Base-by-base conservation (phyloP, 345 rosid genomes). In the Euclidium syriacum region DNA sequence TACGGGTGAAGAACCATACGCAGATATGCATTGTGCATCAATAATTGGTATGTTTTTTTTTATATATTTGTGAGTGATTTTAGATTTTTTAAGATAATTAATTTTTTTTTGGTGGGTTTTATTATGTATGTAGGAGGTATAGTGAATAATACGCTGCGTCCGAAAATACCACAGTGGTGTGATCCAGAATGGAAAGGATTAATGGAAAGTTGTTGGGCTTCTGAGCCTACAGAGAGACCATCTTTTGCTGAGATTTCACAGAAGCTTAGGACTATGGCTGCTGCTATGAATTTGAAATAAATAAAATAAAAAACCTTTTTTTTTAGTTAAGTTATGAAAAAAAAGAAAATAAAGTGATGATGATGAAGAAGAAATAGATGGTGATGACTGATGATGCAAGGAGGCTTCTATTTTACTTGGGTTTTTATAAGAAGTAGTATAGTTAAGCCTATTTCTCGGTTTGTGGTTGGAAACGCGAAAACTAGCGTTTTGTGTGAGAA, bases 101-200 rank as follows among this genome's bases (percentile, higher is more conserved):
- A 48, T 29, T 55, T 56, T 14, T 19, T 2, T 10, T 9, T 19
- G 12, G 22, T 40, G 61, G n/a, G n/a, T 35, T 19, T 46, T 26
- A 4, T 39, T 22, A 9, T 38, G 7, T n/a, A 6, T 7, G 43
- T 84, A 90, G 99, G 99, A 61, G 97, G 97, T 40, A 94, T 94
- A 62, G 99, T 90, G 69, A 94, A 86, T 75, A 83, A 86, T 70
- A 70, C 99, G 14, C 69, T 94, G 72, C 97, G 99, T 30, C 99
- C 99, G 12, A 78, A 84, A 70, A 83, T 84, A 63, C 99, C 97
- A 22, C 72, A 88, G 30, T 90, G 99, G 97, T 94, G 99, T 63
- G 99, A 90, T 79, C 99, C 99, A 27, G 96, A 90, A 53, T 94
- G 99, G 99, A 94, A 84, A 67, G 74, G 81, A 48, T 71, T 94